Conservation (phyloP, 1,139 yeast genomes). For the Blastobotrys buckinghamii region DNA sequence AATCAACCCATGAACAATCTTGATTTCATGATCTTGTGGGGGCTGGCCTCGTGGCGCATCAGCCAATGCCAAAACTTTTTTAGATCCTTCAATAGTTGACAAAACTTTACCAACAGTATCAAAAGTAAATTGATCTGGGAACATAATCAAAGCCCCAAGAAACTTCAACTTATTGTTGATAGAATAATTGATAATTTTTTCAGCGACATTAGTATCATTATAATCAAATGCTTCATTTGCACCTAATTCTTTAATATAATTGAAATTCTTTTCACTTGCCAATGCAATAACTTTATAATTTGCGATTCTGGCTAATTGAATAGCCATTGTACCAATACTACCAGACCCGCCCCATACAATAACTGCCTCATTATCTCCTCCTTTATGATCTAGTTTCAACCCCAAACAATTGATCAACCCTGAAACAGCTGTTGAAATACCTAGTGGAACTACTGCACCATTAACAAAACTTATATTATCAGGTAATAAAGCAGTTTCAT, state of each 20-base stretch:
- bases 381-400: too few relatives aligned
- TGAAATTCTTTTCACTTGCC: conserved; percentile 44
- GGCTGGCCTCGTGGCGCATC: too few relatives aligned
- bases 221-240: conserved; percentile 53
- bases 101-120: too few relatives aligned
- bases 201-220: not conserved
- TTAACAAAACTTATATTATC: not conserved
- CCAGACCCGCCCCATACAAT: conserved; percentile 55
- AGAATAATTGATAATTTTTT: not conserved
- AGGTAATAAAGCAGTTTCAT: not conserved
- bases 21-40: too few relatives aligned
- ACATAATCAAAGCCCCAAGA: too few relatives aligned
- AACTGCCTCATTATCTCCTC: not conserved
- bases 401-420: not conserved
- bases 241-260: conserved; percentile 44
- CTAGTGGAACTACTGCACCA: not conserved
- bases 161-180: too few relatives aligned
- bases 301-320: conserved; percentile 46
- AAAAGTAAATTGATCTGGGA: too few relatives aligned
- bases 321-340: conserved; percentile 50
- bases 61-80: too few relatives aligned
- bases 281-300: conserved; percentile 52
- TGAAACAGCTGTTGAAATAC: not conserved
- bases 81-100: too few relatives aligned
- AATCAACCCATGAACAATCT: too few relatives aligned